Evolutionary conservation across 176 grass and related monocot species (phyloP).

Genomic region (Triticum monococcum): DNA sequence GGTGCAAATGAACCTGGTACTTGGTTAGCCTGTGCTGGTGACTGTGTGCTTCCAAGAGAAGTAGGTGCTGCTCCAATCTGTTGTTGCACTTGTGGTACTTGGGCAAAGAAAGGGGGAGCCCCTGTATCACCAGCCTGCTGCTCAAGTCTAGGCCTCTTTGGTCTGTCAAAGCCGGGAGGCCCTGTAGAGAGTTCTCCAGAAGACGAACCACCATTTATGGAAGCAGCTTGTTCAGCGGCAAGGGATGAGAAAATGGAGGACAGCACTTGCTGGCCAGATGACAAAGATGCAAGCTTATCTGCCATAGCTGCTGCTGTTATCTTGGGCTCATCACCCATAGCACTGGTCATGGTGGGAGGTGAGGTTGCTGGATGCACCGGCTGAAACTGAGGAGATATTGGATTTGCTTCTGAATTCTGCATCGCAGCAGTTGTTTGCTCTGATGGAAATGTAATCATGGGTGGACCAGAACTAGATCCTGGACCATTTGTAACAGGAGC

Average conservation of each 20-base stretch:
- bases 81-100: constrained; percentile 39
- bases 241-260: constrained; percentile 72
- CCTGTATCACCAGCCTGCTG: constrained; percentile 41
- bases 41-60: constrained; percentile 38
- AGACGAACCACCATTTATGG: constrained; percentile 30
- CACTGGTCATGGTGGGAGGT: constrained; percentile 28
- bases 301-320: constrained; percentile 91
- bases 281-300: constrained; percentile 81
- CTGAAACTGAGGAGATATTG: constrained; percentile 37
- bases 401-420: constrained; percentile 18
- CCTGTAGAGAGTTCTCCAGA: constrained; percentile 41
- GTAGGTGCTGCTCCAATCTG: constrained; percentile 41
- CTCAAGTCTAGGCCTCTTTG: constrained; percentile 80
- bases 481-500: constrained; percentile 2
- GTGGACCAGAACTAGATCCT: constrained; percentile 26
- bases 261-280: constrained; percentile 65
- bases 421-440: constrained; percentile 27
- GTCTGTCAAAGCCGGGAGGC: constrained; percentile 53
- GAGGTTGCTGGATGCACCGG: constrained; percentile 42
- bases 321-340: constrained; percentile 57
- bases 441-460: constrained; percentile 33
- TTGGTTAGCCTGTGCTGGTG: constrained; percentile 34
- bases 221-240: constrained; percentile 71
- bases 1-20: constrained; percentile 48
- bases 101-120: constrained; percentile 46